phyloP scores from a whole-genome alignment of 2,329 filamentous ascomycete species.

The Aspergillus sp. region DNA sequence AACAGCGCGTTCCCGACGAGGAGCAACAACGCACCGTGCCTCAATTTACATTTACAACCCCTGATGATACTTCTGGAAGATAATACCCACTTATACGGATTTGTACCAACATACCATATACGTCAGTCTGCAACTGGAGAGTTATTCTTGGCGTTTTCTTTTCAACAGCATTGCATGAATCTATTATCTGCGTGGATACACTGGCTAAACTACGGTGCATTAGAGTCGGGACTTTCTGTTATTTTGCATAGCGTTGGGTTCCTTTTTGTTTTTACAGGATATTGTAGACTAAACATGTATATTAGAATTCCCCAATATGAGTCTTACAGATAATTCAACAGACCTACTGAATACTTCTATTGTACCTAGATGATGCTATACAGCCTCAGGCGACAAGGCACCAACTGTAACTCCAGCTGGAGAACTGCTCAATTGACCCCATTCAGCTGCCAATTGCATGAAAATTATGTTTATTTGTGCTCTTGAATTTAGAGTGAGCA shows the following conservation, averaged over 20 bases:
- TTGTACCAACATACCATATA: not conserved
- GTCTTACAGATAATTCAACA: not conserved
- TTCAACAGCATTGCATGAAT: not conserved
- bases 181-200: too few species aligned
- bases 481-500: not conserved
- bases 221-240: too few species aligned
- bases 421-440: not conserved
- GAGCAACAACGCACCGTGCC: conserved; percentile 6
- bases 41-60: conserved; percentile 7
- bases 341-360: not conserved
- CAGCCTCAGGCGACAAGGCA: conserved; percentile 3
- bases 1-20: conserved; percentile 3
- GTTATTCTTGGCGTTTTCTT: not conserved
- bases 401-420: conserved; percentile 8
- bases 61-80: conserved; percentile 1
- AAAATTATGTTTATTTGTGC: not conserved
- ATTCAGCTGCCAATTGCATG: not conserved
- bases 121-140: not conserved
- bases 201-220: too few species aligned
- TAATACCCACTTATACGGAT: not conserved
- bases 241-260: too few species aligned
- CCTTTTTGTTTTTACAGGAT: too few species aligned
- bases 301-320: not conserved
- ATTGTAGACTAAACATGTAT: not conserved
- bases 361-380: not conserved